Evolutionary conservation across 2,329 filamentous ascomycete species (phyloP).

Genomic region (Aureobasidium sp.): DNA sequence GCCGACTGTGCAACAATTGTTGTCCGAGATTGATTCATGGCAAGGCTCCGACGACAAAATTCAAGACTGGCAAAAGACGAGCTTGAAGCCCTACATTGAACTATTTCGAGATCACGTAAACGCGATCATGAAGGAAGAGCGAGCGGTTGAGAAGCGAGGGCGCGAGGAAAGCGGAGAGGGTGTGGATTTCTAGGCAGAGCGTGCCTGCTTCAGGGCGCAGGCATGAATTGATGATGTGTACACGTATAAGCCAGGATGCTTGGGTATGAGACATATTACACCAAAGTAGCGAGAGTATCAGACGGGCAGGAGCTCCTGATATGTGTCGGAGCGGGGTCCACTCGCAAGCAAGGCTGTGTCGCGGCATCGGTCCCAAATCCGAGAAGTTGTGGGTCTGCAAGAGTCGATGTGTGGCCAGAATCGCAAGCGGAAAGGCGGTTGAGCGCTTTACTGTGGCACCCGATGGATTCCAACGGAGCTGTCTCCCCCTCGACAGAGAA

Average conservation of each 20-base stretch:
- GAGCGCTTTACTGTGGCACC: neutral
- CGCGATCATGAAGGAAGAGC: conserved; percentile 67
- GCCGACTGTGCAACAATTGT: conserved; percentile 76
- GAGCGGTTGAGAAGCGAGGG: conserved; percentile 39
- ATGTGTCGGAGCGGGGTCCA: neutral
- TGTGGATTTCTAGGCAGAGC: conserved; percentile 54
- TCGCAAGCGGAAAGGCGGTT: neutral
- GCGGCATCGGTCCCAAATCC: neutral
- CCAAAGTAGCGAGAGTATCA: no score
- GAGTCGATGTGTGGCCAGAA: neutral
- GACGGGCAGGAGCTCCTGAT: neutral
- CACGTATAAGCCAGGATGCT: neutral
- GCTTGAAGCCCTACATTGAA: conserved; percentile 85
- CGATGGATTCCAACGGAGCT: neutral
- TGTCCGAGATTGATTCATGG: conserved; percentile 83
- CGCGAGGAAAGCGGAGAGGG: conserved; percentile 42
- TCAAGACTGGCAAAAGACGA: conserved; percentile 94
- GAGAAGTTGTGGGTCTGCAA: neutral
- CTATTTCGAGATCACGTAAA: conserved; percentile 78
- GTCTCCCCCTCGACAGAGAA: neutral
- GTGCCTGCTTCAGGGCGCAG: neutral
- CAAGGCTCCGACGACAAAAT: conserved; percentile 37
- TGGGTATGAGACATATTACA: neutral
- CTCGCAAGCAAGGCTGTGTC: neutral
- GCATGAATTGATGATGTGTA: neutral